These are phyloP conservation scores for Boletus sp. DNA, from an alignment of 768 basidiomycete genomes.

Conservation along the genomic window DNA sequence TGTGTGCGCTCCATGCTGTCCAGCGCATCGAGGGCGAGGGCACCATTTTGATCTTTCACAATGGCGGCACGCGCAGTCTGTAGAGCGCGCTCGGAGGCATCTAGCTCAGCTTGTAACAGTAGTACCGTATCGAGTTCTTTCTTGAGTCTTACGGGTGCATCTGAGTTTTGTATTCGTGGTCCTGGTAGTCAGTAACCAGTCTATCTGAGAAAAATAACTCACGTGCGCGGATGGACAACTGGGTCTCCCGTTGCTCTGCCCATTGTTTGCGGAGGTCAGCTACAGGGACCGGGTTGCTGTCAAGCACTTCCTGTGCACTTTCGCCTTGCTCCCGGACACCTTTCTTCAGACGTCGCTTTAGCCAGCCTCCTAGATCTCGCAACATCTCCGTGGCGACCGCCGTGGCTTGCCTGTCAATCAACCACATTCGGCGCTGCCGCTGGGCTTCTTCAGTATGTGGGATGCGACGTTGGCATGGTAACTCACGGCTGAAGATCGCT, in stretches of 20 bases:
- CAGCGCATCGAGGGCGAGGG: conserved; percentile 19
- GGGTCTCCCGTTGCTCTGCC: neutral
- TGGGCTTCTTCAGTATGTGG: neutral
- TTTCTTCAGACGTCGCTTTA: neutral
- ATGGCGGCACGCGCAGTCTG: conserved; percentile 9
- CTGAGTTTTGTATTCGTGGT: neutral
- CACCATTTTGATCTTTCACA: neutral
- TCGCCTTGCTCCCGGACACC: neutral
- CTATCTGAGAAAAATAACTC: neutral
- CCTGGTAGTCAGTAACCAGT: neutral
- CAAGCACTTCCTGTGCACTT: neutral
- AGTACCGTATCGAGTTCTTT: conserved; percentile 8
- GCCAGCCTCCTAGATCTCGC: neutral
- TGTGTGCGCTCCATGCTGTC: conserved; percentile 14
- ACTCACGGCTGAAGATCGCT: neutral
- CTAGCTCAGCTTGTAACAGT: conserved; percentile 28
- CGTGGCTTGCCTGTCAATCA: neutral
- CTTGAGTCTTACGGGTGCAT: conserved; percentile 1
- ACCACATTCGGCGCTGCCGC: neutral
- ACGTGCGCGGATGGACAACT: neutral
- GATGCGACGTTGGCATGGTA: neutral
- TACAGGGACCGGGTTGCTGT: neutral
- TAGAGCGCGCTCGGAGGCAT: conserved; percentile 25
- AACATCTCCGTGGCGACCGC: neutral
- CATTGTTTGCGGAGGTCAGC: neutral